Evolutionary conservation across 2,329 filamentous ascomycete species (phyloP).

Genomic region (Coniochaeta sp.): DNA sequence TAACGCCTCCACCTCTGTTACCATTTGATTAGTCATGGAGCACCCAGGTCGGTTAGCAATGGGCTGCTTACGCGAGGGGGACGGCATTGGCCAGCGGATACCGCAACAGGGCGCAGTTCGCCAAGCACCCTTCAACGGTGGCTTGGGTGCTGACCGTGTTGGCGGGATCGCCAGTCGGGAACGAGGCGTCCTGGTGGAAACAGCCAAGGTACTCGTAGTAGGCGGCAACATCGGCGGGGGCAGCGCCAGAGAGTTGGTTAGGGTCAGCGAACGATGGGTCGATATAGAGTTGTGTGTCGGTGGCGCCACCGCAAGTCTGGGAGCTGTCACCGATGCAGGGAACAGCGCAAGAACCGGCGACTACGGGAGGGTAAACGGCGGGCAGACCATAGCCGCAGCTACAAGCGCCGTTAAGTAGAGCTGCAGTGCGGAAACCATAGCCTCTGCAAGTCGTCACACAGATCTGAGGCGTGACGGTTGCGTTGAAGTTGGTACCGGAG

Average conservation of each 20-base stretch:
- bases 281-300: slow-evolving; percentile 14
- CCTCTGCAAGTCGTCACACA: slow-evolving; percentile 17
- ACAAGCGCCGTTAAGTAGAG: slow-evolving; percentile 14
- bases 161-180: slow-evolving; percentile 8
- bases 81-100: slow-evolving; percentile 8
- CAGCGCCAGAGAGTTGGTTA: not conserved
- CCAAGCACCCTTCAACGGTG: slow-evolving; percentile 7
- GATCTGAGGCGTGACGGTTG: slow-evolving; percentile 15
- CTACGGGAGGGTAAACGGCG: not conserved
- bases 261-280: slow-evolving; percentile 18
- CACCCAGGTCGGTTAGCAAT: not conserved
- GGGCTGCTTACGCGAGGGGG: not conserved
- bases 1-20: not conserved
- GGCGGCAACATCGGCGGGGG: not conserved
- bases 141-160: slow-evolving; percentile 1
- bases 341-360: slow-evolving; percentile 1
- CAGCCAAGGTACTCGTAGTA: slow-evolving; percentile 18
- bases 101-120: slow-evolving; percentile 8
- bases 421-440: slow-evolving; percentile 17
- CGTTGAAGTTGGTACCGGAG: slow-evolving; percentile 14
- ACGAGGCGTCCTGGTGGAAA: slow-evolving; percentile 11
- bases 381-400: slow-evolving; percentile 15
- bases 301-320: slow-evolving; percentile 18
- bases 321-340: slow-evolving; percentile 16
- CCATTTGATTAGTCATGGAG: not conserved